Evolutionary conservation across 2,329 filamentous ascomycete genomes (phyloP).

Genomic region (Geosmithia putterillii): DNA sequence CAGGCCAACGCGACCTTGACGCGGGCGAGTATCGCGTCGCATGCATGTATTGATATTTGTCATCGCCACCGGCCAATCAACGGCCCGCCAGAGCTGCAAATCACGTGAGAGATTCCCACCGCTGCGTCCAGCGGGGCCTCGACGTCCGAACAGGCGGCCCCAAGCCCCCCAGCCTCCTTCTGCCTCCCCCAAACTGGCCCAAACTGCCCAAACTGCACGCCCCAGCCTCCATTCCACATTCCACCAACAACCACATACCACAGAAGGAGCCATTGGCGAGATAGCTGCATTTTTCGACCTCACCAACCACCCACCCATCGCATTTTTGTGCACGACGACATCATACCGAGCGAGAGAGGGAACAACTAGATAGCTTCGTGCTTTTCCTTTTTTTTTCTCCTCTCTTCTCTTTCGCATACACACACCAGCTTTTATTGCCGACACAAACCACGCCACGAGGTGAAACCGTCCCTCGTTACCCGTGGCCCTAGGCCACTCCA

Average conservation of each 20-base stretch:
- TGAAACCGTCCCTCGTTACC: not conserved
- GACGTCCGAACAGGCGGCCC: not conserved
- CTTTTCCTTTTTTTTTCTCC: not conserved
- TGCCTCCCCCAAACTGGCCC: not conserved
- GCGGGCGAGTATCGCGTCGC: constrained; percentile 1
- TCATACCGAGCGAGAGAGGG: no score
- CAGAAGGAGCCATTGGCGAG: not conserved
- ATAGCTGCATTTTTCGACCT: not conserved
- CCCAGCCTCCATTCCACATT: constrained; percentile 1
- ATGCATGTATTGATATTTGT: not conserved
- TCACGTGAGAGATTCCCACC: constrained; percentile 1
- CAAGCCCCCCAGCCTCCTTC: not conserved
- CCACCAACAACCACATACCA: not conserved
- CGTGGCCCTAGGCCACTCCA: not conserved
- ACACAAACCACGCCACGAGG: not conserved
- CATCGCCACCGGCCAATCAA: not conserved
- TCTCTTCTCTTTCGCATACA: not conserved
- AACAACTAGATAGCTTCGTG: not conserved
- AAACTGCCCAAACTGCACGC: not conserved
- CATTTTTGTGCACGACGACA: not conserved
- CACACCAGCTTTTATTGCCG: not conserved
- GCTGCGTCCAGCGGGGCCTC: not conserved
- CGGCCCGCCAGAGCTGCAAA: not conserved
- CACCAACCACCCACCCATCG: not conserved
- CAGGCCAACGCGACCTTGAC: constrained; percentile 2